Percentiles rank a stretch among this genome's conserved stretches.
phyloP scores from a whole-genome alignment of 2,329 filamentous ascomycete species.

The Trichophyton benhamiae region DNA sequence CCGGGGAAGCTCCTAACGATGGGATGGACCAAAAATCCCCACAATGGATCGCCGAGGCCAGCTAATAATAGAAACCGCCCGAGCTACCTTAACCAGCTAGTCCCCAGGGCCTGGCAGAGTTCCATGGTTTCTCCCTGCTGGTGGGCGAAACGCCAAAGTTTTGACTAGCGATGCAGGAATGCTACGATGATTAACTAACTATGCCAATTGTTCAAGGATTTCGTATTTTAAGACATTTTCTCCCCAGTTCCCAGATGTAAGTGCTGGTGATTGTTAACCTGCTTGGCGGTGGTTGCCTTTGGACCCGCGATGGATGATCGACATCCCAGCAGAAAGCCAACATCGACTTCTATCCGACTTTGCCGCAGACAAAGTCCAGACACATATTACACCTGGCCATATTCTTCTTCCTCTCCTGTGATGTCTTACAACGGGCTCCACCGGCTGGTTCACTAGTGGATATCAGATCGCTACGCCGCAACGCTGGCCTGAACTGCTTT shows the following conservation, averaged over 20 bases:
- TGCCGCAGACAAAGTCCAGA: not conserved
- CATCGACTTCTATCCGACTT: not conserved
- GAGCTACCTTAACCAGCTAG: not conserved
- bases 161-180: not conserved
- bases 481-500: not conserved
- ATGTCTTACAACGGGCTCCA: not conserved
- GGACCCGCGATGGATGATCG: not conserved
- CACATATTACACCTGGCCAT: not conserved
- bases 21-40: not conserved
- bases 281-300: not conserved
- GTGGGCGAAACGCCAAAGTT: not conserved
- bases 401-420: not conserved
- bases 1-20: not conserved
- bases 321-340: not conserved
- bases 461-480: not conserved
- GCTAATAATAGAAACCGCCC: conserved; percentile 1
- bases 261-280: not conserved
- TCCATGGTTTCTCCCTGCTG: not conserved
- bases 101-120: not conserved
- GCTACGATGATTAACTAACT: not conserved
- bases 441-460: not conserved
- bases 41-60: not conserved
- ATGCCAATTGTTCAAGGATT: not conserved
- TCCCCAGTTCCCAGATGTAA: not conserved
- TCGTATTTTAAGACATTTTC: not conserved